A percentile compares a stretch with the other conserved stretches of the same genome.
Evolutionary conservation across 148 eudicot genomes (phyloP).

Genomic region (Chenopodium quinoa): DNA sequence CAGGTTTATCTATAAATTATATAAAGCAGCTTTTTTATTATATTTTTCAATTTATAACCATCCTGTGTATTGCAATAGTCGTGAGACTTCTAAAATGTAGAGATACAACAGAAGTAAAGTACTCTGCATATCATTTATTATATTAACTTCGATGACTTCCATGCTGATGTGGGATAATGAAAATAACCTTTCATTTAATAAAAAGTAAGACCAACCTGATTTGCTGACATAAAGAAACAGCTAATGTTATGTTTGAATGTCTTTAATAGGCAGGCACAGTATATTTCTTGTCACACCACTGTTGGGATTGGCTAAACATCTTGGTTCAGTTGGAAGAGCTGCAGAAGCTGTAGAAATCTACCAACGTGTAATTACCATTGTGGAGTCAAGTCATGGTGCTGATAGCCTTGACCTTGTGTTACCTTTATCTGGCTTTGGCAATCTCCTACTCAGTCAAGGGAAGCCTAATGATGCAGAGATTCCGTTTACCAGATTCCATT

Average conservation of each 20-base stretch:
- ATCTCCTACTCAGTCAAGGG: conserved; percentile 63
- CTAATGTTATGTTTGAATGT: conserved; percentile 13
- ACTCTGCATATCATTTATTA: background rate
- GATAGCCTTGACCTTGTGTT: conserved; percentile 56
- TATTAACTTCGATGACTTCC: background rate
- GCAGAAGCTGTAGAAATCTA: conserved; percentile 57
- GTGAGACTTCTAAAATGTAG: background rate
- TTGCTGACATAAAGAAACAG: background rate
- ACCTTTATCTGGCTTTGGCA: conserved; percentile 76
- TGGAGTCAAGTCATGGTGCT: conserved; percentile 54
- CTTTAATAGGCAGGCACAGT: conserved; percentile 46
- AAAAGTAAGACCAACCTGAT: background rate
- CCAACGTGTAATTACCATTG: conserved; percentile 45
- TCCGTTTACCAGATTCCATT: conserved; percentile 49
- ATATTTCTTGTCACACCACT: conserved; percentile 59
- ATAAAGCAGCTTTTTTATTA: background rate
- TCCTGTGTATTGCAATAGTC: background rate
- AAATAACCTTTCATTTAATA: background rate
- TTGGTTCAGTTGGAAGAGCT: conserved; percentile 49
- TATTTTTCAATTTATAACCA: background rate
- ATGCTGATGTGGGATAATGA: background rate
- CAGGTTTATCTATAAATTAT: background rate
- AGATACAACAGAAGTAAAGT: background rate
- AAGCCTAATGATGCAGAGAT: conserved; percentile 63
- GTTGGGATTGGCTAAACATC: conserved; percentile 74